Base-by-base conservation (phyloP, 106 monocot species). In the Triglochin maritima region DNA sequence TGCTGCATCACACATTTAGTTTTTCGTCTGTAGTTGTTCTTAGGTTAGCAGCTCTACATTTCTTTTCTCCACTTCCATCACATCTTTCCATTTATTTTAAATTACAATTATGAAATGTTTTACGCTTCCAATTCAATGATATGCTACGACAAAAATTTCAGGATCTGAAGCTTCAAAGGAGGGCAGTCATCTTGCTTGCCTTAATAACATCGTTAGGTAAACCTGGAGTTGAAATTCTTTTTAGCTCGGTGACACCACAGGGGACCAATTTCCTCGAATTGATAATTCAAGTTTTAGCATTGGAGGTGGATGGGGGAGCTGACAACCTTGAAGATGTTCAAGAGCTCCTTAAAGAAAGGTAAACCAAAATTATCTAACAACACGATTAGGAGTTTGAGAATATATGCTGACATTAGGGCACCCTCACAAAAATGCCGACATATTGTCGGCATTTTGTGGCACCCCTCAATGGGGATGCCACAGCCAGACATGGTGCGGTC, bases 151-250 rank as follows among this genome's bases (percentile, higher is more conserved):
- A 29, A 47, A 59, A 64, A 67, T 73, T 77, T 80, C 63, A 95
- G 87, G 90, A 81, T 15, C 72, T 87, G 29, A 83, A 80, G 71
- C 81, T 90, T 69, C 73, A 78, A 44, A 83, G 70, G 64, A 75
- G 78, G 46, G 81, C 78, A 57, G 79, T 90, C 52, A 80, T 82
- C 56, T 17, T 90, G 45, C 59, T 95, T 71, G 95, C 90, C 17
- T 86, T 87, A 77, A 81, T 95, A 64, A 90, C 95, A 72, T 83
- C 90, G 50, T 79, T 62, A 17, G 82, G 90, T 16, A 75, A 74
- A 72, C 67, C 61, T 58, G 87, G 95, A 46, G 85, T 87, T 63
- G 80, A 95, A 58, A 50, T 95, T 47, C 81, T 90, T 57, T 52
- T 90, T 70, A 79, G 56, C 60, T 47, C 87, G 59, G 65, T 68